Percentiles rank a stretch among this genome's conserved stretches.
Conservation (phyloP, 768 basidiomycete genomes). For the Mycena galericulata region DNA sequence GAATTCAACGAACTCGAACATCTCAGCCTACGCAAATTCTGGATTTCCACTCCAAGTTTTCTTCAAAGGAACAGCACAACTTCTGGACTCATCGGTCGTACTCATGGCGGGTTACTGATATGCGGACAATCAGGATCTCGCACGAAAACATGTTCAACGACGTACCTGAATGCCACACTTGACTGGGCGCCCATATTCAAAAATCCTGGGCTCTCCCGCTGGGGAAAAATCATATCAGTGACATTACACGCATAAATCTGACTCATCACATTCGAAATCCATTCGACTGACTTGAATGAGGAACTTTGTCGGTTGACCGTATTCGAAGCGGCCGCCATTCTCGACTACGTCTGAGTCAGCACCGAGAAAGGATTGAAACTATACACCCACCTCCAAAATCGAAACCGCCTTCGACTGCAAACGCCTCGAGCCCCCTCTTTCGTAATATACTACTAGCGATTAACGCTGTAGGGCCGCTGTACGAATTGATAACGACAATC, state of each 20-base stretch:
- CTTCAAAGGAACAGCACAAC: too few species aligned
- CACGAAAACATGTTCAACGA: too few species aligned
- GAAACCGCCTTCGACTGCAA: constrained; percentile 16
- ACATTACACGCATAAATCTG: background rate
- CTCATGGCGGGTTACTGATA: too few species aligned
- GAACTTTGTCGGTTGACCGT: background rate
- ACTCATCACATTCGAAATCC: constrained; percentile 15
- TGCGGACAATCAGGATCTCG: too few species aligned
- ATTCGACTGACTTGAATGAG: constrained; percentile 21
- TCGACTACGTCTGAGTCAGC: background rate
- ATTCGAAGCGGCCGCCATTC: background rate
- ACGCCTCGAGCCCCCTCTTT: constrained; percentile 21
- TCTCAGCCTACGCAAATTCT: too few species aligned
- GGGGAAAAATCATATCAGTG: background rate
- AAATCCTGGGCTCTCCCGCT: constrained; percentile 13
- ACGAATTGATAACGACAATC: constrained; percentile 22
- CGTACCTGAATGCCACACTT: constrained; percentile 22
- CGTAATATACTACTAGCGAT: constrained; percentile 25
- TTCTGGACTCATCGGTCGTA: too few species aligned
- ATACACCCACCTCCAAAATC: constrained; percentile 2
- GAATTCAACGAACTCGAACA: too few species aligned
- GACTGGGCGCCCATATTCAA: constrained; percentile 10
- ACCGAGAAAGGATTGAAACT: background rate
- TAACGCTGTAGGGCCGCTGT: constrained; percentile 15
- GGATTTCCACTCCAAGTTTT: too few species aligned